These are phyloP conservation scores for Saturnispora hagleri DNA, from an alignment of 805 yeast genomes.

Conservation along the genomic window DNA sequence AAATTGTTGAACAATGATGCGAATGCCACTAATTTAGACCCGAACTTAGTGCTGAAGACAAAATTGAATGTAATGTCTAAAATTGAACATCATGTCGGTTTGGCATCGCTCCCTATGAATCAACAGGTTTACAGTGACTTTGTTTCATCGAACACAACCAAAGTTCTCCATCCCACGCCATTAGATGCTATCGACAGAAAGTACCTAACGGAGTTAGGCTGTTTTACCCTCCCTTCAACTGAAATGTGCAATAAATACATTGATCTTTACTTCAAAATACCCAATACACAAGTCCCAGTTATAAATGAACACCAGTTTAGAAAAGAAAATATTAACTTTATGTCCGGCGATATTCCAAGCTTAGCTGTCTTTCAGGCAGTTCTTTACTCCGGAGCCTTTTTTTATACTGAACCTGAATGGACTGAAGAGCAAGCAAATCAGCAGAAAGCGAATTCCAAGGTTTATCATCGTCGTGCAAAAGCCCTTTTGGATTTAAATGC, in stretches of 20 bases:
- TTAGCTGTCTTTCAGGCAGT: constrained; percentile 57
- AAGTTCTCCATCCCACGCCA: constrained; percentile 7
- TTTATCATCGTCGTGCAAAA: constrained; percentile 64
- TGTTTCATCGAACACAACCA: constrained; percentile 7
- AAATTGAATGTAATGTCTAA: constrained; percentile 13
- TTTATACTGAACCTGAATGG: constrained; percentile 42
- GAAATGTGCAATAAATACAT: constrained; percentile 53
- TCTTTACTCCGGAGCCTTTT: constrained; percentile 58
- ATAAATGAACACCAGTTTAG: constrained; percentile 55
- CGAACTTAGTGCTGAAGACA: constrained; percentile 13
- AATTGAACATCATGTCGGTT: constrained; percentile 26
- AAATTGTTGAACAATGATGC: neutral
- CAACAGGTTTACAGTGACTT: constrained; percentile 24
- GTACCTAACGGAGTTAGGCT: constrained; percentile 35
- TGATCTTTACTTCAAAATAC: constrained; percentile 48
- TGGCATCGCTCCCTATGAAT: constrained; percentile 25
- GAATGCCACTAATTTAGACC: constrained; percentile 14
- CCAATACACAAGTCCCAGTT: constrained; percentile 65
- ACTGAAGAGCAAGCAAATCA: constrained; percentile 34
- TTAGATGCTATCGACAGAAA: constrained; percentile 16
- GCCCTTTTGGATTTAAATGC: constrained; percentile 62
- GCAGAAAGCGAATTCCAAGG: constrained; percentile 32
- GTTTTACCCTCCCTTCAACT: constrained; percentile 57
- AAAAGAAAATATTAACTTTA: constrained; percentile 43
- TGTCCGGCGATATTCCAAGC: constrained; percentile 45